Conservation (phyloP, 2,329 filamentous ascomycete genomes). For the Botrytis byssoidea region DNA sequence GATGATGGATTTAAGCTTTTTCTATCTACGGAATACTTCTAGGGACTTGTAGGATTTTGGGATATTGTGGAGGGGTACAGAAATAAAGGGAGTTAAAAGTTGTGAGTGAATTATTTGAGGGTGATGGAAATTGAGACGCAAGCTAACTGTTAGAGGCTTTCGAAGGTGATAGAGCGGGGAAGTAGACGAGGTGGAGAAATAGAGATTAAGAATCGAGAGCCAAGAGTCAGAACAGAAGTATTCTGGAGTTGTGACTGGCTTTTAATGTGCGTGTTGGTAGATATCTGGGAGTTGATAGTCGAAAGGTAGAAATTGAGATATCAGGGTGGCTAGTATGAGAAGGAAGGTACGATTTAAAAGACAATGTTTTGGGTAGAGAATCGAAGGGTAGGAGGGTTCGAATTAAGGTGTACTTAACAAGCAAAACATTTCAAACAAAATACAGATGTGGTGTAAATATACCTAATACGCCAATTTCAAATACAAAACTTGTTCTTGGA, state of each 20-base stretch:
- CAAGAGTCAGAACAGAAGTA: neutral
- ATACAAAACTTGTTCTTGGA: neutral
- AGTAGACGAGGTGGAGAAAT: neutral
- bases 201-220: neutral
- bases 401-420: neutral
- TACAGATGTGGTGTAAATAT: neutral
- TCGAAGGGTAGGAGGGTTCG: neutral
- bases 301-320: neutral
- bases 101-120: neutral
- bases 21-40: fast-evolving
- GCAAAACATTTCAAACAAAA: neutral
- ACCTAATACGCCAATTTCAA: neutral
- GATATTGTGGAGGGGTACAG: fast-evolving
- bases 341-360: neutral
- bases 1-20: neutral
- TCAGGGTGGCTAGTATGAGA: neutral
- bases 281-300: neutral
- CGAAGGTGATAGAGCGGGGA: neutral
- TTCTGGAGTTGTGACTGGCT: neutral
- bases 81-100: neutral
- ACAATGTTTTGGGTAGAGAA: neutral
- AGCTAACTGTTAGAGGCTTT: neutral
- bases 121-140: neutral
- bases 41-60: neutral
- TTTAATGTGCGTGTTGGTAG: neutral